Conservation (phyloP, 73 alveolate genomes). For the Halteria grandinella region DNA sequence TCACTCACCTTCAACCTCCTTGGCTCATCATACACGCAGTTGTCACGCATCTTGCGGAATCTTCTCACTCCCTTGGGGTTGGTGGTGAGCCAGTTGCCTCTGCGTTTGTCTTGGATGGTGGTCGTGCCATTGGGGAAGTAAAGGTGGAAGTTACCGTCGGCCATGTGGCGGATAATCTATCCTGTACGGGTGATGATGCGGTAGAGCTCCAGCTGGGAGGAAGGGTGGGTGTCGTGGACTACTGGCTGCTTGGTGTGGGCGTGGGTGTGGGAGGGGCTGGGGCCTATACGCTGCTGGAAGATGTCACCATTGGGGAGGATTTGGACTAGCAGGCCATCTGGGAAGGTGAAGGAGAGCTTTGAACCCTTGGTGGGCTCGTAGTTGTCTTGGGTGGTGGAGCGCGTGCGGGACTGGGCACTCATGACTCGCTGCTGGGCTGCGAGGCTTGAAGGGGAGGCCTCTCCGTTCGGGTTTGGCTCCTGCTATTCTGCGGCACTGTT, state of each 20-base stretch:
- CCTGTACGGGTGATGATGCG: constrained; percentile 86
- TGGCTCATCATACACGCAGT: constrained; percentile 74
- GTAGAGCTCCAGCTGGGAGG: constrained; percentile 67
- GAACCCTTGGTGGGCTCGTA: constrained; percentile 57
- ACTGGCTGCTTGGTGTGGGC: neutral
- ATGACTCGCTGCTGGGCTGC: too few relatives aligned
- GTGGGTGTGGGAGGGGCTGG: constrained; percentile 43
- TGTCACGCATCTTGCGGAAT: constrained; percentile 73
- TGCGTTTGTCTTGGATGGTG: constrained; percentile 60
- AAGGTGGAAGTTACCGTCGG: constrained; percentile 69
- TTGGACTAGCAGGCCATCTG: constrained; percentile 83
- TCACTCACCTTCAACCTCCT: constrained; percentile 56
- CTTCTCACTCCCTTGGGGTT: constrained; percentile 83
- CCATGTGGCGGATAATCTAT: constrained; percentile 77
- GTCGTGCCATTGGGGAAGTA: constrained; percentile 83
- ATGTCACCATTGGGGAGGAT: constrained; percentile 85
- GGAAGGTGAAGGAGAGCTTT: constrained; percentile 71
- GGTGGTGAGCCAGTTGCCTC: constrained; percentile 66
- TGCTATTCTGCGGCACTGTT: constrained; percentile 1
- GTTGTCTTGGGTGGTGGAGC: constrained; percentile 11
- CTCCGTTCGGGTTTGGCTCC: too few relatives aligned
- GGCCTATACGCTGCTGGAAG: constrained; percentile 28
- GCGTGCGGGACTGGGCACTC: constrained; percentile 16
- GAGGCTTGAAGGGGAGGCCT: too few relatives aligned
- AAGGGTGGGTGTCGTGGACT: constrained; percentile 38